These are phyloP conservation scores for Albatrellus ellisii DNA, from an alignment of 768 basidiomycete genomes.

Conservation along the genomic window DNA sequence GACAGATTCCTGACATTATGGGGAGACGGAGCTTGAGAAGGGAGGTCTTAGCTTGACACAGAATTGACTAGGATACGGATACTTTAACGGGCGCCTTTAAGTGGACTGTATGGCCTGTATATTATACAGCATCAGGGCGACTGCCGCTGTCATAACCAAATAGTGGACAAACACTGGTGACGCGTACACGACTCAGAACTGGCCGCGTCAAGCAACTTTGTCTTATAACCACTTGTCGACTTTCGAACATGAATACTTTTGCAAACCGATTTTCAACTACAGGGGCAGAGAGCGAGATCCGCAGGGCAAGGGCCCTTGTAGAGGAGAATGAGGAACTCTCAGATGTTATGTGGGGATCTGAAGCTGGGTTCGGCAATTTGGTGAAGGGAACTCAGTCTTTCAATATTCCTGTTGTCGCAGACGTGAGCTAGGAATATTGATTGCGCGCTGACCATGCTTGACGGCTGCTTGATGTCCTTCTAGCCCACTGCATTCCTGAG, in stretches of 20 bases:
- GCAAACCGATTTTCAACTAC: constrained; percentile 53
- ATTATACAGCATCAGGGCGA: too few species aligned
- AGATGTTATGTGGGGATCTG: constrained; percentile 71
- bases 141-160: too few species aligned
- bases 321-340: constrained; percentile 48
- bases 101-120: too few species aligned
- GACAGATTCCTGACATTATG: constrained; percentile 82
- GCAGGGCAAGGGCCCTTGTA: constrained; percentile 33
- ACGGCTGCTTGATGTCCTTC: not conserved
- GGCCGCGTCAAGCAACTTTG: constrained; percentile 13
- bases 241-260: constrained; percentile 55
- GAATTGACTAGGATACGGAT: too few species aligned
- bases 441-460: not conserved
- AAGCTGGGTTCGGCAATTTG: constrained; percentile 69
- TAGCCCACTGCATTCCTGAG: constrained; percentile 88
- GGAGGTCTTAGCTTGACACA: too few species aligned
- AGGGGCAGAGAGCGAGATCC: constrained; percentile 33
- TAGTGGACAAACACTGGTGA: constrained; percentile 8
- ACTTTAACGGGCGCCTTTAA: too few species aligned
- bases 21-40: too few species aligned
- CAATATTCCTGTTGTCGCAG: constrained; percentile 56
- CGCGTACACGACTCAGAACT: constrained; percentile 4
- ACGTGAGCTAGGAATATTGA: constrained; percentile 36
- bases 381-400: constrained; percentile 57
- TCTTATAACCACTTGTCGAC: constrained; percentile 1